These are phyloP conservation scores for Mucor lusitanicus DNA, from an alignment of 371 early-diverging fungal species.

Conservation along the genomic window DNA sequence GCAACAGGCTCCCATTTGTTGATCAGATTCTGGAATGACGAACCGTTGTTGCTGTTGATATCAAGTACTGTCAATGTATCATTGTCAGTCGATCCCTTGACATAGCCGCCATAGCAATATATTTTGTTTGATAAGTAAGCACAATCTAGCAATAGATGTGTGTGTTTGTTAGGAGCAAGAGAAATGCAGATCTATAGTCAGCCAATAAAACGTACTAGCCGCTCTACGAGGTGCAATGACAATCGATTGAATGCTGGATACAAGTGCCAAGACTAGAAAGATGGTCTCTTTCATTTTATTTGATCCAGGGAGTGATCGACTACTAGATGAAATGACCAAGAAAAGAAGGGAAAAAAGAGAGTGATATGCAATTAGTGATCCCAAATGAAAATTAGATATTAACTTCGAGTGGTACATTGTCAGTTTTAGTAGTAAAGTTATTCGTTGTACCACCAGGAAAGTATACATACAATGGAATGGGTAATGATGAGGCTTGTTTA, in stretches of 20 bases:
- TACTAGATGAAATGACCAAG: no score
- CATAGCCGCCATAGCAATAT: constrained; percentile 5
- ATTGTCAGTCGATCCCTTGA: background rate
- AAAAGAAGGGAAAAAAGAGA: no score
- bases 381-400: no score
- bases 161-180: no score
- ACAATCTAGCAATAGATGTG: background rate
- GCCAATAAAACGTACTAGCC: background rate
- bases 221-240: background rate
- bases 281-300: no score
- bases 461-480: no score
- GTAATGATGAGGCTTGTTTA: no score
- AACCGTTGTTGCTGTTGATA: background rate
- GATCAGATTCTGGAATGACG: background rate
- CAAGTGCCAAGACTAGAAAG: background rate
- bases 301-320: no score
- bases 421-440: no score
- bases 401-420: no score
- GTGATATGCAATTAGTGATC: no score
- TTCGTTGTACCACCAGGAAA: no score
- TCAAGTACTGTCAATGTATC: background rate
- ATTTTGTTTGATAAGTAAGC: background rate
- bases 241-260: background rate
- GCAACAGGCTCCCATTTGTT: background rate
- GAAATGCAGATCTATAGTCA: background rate